Percentiles rank a stretch among this genome's conserved stretches.
These are phyloP conservation scores for Pseudoperonospora humuli DNA, from an alignment of 352 stramenopile species.

Conservation along the genomic window DNA sequence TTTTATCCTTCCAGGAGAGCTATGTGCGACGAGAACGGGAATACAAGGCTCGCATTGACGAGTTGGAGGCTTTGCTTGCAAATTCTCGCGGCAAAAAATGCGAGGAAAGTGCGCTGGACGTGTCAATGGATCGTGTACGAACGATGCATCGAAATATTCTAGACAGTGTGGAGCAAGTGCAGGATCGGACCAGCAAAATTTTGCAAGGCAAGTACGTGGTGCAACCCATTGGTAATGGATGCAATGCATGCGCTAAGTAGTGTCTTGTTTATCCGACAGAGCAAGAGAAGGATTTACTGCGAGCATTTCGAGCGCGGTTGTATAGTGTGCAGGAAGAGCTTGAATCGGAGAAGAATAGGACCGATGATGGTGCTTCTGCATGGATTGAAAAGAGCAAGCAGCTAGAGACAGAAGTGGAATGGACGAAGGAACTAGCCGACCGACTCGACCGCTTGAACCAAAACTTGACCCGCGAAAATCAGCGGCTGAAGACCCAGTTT, in stretches of 20 bases:
- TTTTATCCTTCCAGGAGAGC: conserved; percentile 41
- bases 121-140: conserved; percentile 74
- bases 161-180: conserved; percentile 86
- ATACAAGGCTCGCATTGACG: conserved; percentile 81
- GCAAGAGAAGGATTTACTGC: conserved; percentile 87
- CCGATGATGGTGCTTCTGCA: conserved; percentile 78
- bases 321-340: conserved; percentile 91
- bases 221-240: too few relatives aligned
- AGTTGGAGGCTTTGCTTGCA: conserved; percentile 58
- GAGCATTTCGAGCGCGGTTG: conserved; percentile 84
- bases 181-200: conserved; percentile 87
- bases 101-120: conserved; percentile 59
- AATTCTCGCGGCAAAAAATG: conserved; percentile 68
- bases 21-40: conserved; percentile 84
- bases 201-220: conserved; percentile 51
- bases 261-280: conserved; percentile 38
- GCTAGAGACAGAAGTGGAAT: conserved; percentile 85
- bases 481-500: too few relatives aligned
- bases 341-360: conserved; percentile 89
- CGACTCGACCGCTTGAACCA: conserved; percentile 88
- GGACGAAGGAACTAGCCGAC: conserved; percentile 86
- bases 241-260: too few relatives aligned
- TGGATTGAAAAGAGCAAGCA: conserved; percentile 90
- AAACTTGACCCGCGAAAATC: conserved; percentile 82
- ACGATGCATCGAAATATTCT: conserved; percentile 85